A percentile compares a stretch with the other conserved stretches of the same genome.
phyloP scores from a whole-genome alignment of 345 rosid genomes.

The Dipteronia sinensis region DNA sequence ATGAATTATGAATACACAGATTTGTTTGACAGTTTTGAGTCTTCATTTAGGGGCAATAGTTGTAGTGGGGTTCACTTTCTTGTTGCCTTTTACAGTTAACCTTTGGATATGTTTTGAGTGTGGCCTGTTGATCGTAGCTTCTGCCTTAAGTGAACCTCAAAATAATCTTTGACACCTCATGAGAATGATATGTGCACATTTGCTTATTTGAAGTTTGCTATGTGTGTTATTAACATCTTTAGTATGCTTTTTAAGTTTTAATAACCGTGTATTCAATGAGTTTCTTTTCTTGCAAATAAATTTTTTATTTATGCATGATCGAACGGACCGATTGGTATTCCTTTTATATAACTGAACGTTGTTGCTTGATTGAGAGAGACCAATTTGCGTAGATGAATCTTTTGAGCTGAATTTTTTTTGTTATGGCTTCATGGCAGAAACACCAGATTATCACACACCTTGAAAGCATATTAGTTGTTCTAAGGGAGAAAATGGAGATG shows the following conservation, averaged over 20 bases:
- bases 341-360: not conserved
- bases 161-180: not conserved
- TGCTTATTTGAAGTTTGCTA: not conserved
- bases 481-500: conserved; percentile 20
- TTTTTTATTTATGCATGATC: not conserved
- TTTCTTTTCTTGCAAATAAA: not conserved
- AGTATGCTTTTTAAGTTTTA: too few species aligned
- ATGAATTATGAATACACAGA: too few species aligned
- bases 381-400: not conserved
- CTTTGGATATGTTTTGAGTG: too few species aligned
- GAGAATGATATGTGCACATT: not conserved
- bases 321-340: not conserved
- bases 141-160: not conserved
- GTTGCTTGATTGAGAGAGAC: conserved; percentile 9
- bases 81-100: conserved; percentile 1
- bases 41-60: too few species aligned
- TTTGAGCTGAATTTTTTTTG: not conserved
- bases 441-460: conserved; percentile 35
- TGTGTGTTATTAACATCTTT: not conserved
- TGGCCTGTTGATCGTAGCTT: not conserved
- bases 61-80: not conserved
- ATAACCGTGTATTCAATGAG: not conserved
- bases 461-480: conserved; percentile 19
- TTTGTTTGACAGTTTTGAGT: too few species aligned
- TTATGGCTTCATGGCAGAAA: conserved; percentile 33